These are phyloP conservation scores for Picochlorum sp. DNA, from an alignment of 139 green algal species.

Conservation along the genomic window DNA sequence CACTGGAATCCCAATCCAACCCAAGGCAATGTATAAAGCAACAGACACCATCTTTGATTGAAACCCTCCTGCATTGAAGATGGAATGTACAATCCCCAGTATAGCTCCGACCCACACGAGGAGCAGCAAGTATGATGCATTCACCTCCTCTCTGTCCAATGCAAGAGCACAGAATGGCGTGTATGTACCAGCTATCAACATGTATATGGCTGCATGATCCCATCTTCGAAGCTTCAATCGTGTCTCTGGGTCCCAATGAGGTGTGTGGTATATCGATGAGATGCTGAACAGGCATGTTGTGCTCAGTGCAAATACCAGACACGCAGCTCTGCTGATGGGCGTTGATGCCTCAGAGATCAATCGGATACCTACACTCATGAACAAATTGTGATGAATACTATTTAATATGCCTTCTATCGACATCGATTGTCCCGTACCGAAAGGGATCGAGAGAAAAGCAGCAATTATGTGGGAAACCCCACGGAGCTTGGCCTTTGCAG, in stretches of 20 bases:
- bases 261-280: constrained; percentile 27
- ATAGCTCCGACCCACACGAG: constrained; percentile 25
- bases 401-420: no score
- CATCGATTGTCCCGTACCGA: no score
- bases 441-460: no score
- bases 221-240: constrained; percentile 21
- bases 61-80: constrained; percentile 22
- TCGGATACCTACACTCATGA: no score
- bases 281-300: constrained; percentile 16
- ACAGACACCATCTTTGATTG: constrained; percentile 16
- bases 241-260: constrained; percentile 20
- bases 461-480: no score
- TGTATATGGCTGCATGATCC: constrained; percentile 40
- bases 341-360: not conserved
- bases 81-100: constrained; percentile 21
- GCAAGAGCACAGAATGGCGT: constrained; percentile 32
- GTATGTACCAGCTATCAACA: constrained; percentile 40
- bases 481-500: no score
- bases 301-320: constrained; percentile 1
- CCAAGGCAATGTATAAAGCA: constrained; percentile 23
- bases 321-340: not conserved
- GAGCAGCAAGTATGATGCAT: constrained; percentile 5
- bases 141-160: constrained; percentile 2
- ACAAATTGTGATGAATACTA: no score
- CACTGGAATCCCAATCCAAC: constrained; percentile 17